A percentile compares a stretch with the other conserved stretches of the same genome.
phyloP scores from a whole-genome alignment of 768 basidiomycete species.

The Candolleomyces aberdarensis region DNA sequence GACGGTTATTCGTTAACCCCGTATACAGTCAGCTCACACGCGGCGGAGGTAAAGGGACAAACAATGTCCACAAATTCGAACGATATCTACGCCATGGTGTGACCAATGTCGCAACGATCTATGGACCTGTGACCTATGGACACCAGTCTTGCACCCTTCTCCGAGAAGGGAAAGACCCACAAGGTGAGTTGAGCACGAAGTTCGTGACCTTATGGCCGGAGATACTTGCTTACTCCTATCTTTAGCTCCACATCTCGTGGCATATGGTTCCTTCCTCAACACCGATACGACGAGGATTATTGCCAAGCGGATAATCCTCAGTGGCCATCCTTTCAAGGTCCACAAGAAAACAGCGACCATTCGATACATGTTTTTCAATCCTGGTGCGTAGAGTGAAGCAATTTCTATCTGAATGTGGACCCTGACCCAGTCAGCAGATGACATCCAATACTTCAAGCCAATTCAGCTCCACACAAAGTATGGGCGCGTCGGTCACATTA shows the following conservation, averaged over 20 bases:
- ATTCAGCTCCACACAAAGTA: conserved; percentile 92
- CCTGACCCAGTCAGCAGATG: conserved; percentile 43
- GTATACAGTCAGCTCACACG: conserved; percentile 90
- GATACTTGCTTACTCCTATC: neutral
- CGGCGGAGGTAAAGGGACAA: conserved; percentile 86
- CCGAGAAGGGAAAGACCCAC: conserved; percentile 59
- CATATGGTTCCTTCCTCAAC: conserved; percentile 82
- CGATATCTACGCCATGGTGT: conserved; percentile 82
- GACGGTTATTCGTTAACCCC: conserved; percentile 81
- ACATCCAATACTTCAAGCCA: conserved; percentile 90
- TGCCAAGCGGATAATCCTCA: conserved; percentile 91
- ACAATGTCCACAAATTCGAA: conserved; percentile 98
- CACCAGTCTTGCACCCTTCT: conserved; percentile 78
- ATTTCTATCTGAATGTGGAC: neutral
- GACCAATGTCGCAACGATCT: conserved; percentile 82
- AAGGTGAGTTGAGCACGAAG: conserved; percentile 45
- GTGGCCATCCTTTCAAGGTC: conserved; percentile 95
- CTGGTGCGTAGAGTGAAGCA: conserved; percentile 41
- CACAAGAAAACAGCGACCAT: conserved; percentile 97
- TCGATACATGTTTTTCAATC: conserved; percentile 97
- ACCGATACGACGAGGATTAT: conserved; percentile 90
- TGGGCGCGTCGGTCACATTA: conserved; percentile 85
- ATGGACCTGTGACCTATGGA: conserved; percentile 87
- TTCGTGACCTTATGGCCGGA: neutral
- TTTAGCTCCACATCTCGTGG: conserved; percentile 79